Conservation (phyloP, 805 yeast species). For the Lachancea sp. region DNA sequence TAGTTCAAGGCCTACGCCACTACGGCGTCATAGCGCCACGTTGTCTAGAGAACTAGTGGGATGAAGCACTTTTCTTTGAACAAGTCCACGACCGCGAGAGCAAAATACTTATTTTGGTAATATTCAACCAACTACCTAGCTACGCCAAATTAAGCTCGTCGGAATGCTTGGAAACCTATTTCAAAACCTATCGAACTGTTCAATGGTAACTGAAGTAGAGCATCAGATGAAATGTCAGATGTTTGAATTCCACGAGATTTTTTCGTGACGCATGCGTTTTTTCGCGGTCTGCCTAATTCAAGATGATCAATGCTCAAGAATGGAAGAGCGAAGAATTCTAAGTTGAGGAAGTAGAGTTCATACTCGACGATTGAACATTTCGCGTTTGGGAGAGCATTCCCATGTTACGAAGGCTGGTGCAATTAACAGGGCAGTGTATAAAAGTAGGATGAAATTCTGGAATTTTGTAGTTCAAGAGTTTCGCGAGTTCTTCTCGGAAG, state of each 20-base stretch:
- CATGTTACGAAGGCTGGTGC: not conserved
- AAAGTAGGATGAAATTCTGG: constrained; percentile 1
- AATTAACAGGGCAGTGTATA: not conserved
- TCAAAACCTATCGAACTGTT: not conserved
- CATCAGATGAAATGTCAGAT: not conserved
- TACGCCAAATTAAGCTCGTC: no score
- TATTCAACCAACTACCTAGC: no score
- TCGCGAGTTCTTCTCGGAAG: not conserved
- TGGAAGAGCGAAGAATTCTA: not conserved
- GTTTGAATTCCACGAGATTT: not conserved
- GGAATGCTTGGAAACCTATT: no score
- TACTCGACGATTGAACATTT: not conserved
- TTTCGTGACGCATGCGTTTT: not conserved
- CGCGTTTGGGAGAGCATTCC: constrained; percentile 2
- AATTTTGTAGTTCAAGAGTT: not conserved
- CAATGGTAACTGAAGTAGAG: not conserved
- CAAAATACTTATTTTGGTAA: no score
- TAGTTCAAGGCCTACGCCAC: no score
- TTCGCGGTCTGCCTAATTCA: not conserved
- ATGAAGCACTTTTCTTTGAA: no score
- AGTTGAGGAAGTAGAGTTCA: not conserved
- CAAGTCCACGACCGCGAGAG: no score
- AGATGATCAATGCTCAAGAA: not conserved
- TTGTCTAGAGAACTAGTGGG: no score
- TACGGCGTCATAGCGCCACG: no score